Evolutionary conservation across 2,329 filamentous ascomycete species (phyloP), one percentile per base, ranked within the genome.

Genomic region (Paracamarosporium sp.): DNA sequence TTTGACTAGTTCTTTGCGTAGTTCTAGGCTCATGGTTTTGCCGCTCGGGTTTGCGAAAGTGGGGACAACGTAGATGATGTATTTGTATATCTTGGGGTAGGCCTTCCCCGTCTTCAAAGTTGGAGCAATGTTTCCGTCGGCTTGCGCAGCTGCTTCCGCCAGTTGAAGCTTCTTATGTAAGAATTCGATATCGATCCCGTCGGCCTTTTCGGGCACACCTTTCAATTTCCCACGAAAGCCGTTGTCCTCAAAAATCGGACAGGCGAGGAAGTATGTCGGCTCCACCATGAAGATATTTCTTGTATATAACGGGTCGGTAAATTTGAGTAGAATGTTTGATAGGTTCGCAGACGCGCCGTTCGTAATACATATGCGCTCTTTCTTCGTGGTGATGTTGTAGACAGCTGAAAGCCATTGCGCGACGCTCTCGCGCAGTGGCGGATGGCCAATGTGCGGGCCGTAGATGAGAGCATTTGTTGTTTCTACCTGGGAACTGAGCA

Each of bases 11-110:
- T 80, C 81, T 61, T 88, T 79, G 3, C 95, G 85, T 25, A 90
- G 85, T n/a, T 77, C 72, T 4, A 93, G 76, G 13, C 88, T 87
- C 88, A 96, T 94, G 3, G 91, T 93, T 70, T 89, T 90, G 27
- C 90, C 92, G 0, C 90, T 93, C 0, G 95, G 95, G 71, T 98
- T 98, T 46, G 91, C 88, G 74, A 93, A 96, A 0, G 92, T 92
- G 0, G 95, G 92, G 13, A 96, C 93, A 30, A 87, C 86, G 74
- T 98, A 98, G 66, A 99, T 89, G 65, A 97, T 74, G 72, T 97
- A 91, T 53, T 88, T 88, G 79, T 96, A 98, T 53, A 91, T 85
- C 70, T 96, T 96, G 40, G 87, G 84, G 77, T 86, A 83, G 12
- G 85, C 9, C 38, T 41, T 20, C n/a, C 38, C 38, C 5, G 22